A percentile compares a stretch with the other conserved stretches of the same genome.
Evolutionary conservation across 2,329 filamentous ascomycete species (phyloP).

Genomic region (Diaporthe sp.): DNA sequence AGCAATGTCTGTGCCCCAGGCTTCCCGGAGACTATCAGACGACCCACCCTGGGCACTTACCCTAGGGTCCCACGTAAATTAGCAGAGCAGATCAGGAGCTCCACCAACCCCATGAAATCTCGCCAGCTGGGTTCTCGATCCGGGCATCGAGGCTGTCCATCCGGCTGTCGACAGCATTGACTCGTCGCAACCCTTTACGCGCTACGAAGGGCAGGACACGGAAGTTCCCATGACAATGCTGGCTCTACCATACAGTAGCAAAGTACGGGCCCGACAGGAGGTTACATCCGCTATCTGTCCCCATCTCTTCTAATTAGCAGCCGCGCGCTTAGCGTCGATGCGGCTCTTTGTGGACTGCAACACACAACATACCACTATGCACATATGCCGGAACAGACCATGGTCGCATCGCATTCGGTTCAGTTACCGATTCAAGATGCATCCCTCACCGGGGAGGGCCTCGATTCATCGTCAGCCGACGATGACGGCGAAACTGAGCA

Average conservation of each 20-base stretch:
- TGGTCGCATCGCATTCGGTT: not conserved
- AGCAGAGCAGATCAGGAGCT: conserved; percentile 19
- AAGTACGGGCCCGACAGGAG: not conserved
- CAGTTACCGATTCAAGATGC: not conserved
- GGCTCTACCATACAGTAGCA: not conserved
- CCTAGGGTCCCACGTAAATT: conserved; percentile 27
- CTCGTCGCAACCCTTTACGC: not conserved
- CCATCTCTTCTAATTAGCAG: not conserved
- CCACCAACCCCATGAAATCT: conserved; percentile 26
- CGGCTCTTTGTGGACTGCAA: conserved; percentile 1
- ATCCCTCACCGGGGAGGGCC: not conserved
- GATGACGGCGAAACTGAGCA: conserved; percentile 4
- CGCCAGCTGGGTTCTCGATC: conserved; percentile 16
- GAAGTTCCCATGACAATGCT: not conserved
- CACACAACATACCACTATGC: not conserved
- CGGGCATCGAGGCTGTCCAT: not conserved
- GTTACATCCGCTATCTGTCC: conserved; percentile 3
- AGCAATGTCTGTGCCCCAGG: conserved; percentile 2
- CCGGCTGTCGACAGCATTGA: not conserved
- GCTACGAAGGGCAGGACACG: not conserved
- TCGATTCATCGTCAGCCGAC: conserved; percentile 19
- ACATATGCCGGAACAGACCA: not conserved
- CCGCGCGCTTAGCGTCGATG: conserved; percentile 4
- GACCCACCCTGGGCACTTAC: not conserved
- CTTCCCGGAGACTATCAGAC: conserved; percentile 20